Evolutionary conservation across 352 stramenopile genomes (phyloP).

Genomic region (Phytophthora cactorum): DNA sequence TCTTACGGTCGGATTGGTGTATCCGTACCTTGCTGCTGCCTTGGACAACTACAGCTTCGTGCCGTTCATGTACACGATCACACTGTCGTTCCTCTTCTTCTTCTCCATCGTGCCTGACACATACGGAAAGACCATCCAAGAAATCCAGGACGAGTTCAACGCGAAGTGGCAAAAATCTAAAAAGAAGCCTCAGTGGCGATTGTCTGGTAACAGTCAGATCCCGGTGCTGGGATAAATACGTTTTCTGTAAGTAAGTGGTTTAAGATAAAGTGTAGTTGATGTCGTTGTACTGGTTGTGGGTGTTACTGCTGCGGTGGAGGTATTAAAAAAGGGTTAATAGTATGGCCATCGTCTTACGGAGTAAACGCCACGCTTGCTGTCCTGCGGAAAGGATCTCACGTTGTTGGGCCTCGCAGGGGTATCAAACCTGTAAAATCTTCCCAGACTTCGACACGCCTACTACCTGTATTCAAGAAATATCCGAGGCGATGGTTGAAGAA

Average conservation of each 20-base stretch:
- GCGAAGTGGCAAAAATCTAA: slow-evolving; percentile 21
- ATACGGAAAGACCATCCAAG: slow-evolving; percentile 61
- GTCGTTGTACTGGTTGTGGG: not conserved
- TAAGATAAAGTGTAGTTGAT: slow-evolving; percentile 10
- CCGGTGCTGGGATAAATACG: slow-evolving; percentile 19
- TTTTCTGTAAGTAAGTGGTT: slow-evolving; percentile 9
- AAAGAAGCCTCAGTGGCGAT: slow-evolving; percentile 13
- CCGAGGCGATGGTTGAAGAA: too few relatives aligned
- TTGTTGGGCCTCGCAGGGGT: too few relatives aligned
- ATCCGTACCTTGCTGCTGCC: slow-evolving; percentile 56
- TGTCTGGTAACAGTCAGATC: slow-evolving; percentile 27
- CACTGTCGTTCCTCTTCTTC: slow-evolving; percentile 52
- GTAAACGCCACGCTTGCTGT: too few relatives aligned
- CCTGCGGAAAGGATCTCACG: too few relatives aligned
- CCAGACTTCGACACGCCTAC: too few relatives aligned
- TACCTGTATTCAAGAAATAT: too few relatives aligned
- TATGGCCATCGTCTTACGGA: too few relatives aligned
- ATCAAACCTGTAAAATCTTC: too few relatives aligned
- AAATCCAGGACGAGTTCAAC: slow-evolving; percentile 62
- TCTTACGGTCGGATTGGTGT: slow-evolving; percentile 55
- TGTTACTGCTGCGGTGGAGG: too few relatives aligned
- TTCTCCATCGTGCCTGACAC: slow-evolving; percentile 61
- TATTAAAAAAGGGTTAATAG: too few relatives aligned
- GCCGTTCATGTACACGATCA: slow-evolving; percentile 58
- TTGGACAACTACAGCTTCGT: slow-evolving; percentile 52